These are phyloP conservation scores for Blastocystis sp. DNA, from an alignment of 352 stramenopile species.

Conservation along the genomic window DNA sequence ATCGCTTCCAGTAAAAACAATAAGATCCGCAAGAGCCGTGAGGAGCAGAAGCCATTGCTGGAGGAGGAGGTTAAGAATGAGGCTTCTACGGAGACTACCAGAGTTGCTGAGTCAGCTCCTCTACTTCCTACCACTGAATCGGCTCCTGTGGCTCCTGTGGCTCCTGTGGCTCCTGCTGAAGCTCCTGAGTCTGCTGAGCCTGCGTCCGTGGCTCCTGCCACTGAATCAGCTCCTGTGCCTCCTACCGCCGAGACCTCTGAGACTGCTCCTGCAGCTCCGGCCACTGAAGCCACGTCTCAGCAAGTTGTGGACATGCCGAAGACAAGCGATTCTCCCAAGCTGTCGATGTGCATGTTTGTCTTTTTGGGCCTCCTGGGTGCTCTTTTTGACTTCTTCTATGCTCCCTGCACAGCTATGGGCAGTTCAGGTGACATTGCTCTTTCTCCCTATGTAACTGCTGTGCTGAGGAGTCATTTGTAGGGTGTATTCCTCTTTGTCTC, in stretches of 20 bases:
- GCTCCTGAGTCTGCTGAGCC: not conserved
- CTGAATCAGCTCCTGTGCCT: not conserved
- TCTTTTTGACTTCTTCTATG: constrained; percentile 51
- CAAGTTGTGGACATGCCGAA: not conserved
- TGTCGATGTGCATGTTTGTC: constrained; percentile 25
- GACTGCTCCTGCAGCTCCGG: not conserved
- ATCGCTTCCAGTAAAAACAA: constrained; percentile 30
- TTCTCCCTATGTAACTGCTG: not conserved
- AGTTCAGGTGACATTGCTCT: not conserved
- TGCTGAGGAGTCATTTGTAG: not conserved
- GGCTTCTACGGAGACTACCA: not conserved
- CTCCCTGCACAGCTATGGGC: constrained; percentile 19
- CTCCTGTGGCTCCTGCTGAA: not conserved
- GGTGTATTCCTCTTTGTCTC: constrained; percentile 34
- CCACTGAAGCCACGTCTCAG: not conserved
- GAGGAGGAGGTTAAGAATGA: not conserved
- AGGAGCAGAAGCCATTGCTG: not conserved
- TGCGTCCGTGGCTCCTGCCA: not conserved
- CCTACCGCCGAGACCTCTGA: not conserved
- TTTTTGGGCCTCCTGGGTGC: not conserved
- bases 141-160: not conserved
- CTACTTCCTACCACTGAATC: not conserved
- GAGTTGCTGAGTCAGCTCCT: not conserved
- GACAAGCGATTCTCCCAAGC: not conserved
- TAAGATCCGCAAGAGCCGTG: not conserved